Evolutionary conservation across 2,329 filamentous ascomycete genomes (phyloP).

Genomic region (Hansfordia pulvinata): DNA sequence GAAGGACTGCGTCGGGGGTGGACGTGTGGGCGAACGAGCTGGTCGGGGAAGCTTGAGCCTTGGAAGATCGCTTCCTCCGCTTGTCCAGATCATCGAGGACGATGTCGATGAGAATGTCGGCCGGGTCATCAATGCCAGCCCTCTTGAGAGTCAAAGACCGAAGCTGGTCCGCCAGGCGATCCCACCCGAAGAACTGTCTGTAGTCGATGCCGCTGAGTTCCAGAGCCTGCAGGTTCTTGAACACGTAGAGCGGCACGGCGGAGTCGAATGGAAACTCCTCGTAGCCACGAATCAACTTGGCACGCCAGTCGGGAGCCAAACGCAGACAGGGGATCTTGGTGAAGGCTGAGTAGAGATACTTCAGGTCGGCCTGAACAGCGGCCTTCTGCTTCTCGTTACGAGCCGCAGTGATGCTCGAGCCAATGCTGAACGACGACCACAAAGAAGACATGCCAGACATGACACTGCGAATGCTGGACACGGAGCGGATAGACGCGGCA

Average conservation of each 20-base stretch:
- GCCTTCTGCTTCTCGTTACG: slow-evolving; percentile 85
- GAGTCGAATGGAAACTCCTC: slow-evolving; percentile 98
- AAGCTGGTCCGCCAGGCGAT: slow-evolving; percentile 81
- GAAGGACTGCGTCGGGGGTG: slow-evolving; percentile 49
- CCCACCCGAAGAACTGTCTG: slow-evolving; percentile 95
- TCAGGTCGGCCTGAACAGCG: slow-evolving; percentile 73
- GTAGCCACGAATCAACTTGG: slow-evolving; percentile 79
- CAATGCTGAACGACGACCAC: slow-evolving; percentile 80
- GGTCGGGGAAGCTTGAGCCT: slow-evolving; percentile 68
- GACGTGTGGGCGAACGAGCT: slow-evolving; percentile 48
- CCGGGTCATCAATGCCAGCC: slow-evolving; percentile 76
- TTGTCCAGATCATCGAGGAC: slow-evolving; percentile 95
- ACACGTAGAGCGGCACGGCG: slow-evolving; percentile 87
- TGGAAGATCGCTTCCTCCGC: slow-evolving; percentile 74
- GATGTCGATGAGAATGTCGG: slow-evolving; percentile 81
- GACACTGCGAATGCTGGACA: slow-evolving; percentile 91
- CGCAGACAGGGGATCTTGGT: slow-evolving; percentile 93
- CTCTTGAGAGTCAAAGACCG: slow-evolving; percentile 80
- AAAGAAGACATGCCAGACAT: slow-evolving; percentile 94
- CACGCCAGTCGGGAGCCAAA: slow-evolving; percentile 84
- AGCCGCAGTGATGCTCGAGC: slow-evolving; percentile 63
- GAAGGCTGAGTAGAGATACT: slow-evolving; percentile 94
- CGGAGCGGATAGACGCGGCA: slow-evolving; percentile 83
- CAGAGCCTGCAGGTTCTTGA: slow-evolving; percentile 90
- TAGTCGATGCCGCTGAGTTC: slow-evolving; percentile 96